These are phyloP conservation scores for Saprolegnia parasitica DNA, from an alignment of 352 stramenopile genomes.

Conservation along the genomic window DNA sequence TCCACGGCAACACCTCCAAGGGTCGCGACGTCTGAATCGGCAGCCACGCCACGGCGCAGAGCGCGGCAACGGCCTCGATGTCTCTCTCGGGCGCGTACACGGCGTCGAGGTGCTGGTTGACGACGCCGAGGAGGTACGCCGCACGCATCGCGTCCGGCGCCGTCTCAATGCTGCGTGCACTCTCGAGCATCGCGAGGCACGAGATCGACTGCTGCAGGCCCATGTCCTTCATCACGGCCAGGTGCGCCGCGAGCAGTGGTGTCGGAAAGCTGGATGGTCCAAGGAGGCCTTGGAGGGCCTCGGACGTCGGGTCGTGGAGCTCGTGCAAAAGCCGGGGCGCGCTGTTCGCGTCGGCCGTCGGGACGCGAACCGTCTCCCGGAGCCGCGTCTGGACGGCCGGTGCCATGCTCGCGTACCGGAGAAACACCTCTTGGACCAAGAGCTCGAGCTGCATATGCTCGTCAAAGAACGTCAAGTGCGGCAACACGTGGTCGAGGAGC, in stretches of 20 bases:
- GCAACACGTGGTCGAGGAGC: slow-evolving; percentile 60
- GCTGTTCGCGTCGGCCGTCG: slow-evolving; percentile 41
- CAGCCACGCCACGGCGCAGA: not conserved
- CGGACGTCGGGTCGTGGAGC: slow-evolving; percentile 65
- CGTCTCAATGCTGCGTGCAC: slow-evolving; percentile 53
- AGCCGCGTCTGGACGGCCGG: slow-evolving; percentile 51
- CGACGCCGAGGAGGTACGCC: slow-evolving; percentile 52
- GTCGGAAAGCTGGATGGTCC: slow-evolving; percentile 60
- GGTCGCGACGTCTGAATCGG: not conserved
- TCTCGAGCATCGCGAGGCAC: slow-evolving; percentile 67
- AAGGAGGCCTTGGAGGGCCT: slow-evolving; percentile 57
- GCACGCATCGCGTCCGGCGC: slow-evolving; percentile 36
- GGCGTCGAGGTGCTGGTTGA: slow-evolving; percentile 72
- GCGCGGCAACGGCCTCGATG: not conserved
- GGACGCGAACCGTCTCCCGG: slow-evolving; percentile 42
- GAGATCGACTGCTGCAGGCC: slow-evolving; percentile 57
- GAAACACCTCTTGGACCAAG: slow-evolving; percentile 7
- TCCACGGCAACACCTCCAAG: not conserved
- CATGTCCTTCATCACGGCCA: slow-evolving; percentile 51
- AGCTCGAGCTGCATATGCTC: not conserved
- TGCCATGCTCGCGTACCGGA: slow-evolving; percentile 40
- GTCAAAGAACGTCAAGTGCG: slow-evolving; percentile 40
- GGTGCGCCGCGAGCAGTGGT: slow-evolving; percentile 41
- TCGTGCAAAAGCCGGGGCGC: slow-evolving; percentile 47
- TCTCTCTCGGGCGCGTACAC: slow-evolving; percentile 33